Base-by-base conservation (phyloP, 768 basidiomycete genomes). In the Clitopilus passeckerianus region DNA sequence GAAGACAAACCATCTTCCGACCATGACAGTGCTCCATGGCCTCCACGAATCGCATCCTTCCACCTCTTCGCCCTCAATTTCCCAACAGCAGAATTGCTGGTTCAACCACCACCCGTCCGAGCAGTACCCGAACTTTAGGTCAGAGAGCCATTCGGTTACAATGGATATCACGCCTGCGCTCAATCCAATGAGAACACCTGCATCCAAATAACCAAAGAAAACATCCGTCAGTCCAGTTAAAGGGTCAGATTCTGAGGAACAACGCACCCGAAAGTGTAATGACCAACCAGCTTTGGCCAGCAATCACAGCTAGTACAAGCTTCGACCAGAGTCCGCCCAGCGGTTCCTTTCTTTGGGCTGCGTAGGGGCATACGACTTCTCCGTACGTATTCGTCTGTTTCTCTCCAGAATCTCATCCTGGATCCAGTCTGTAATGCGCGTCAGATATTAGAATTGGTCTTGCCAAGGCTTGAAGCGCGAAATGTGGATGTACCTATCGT, bases 41-140 rank as follows among this genome's bases (percentile, higher is more conserved):
- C 88, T 86, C 97, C 97, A 99, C 50, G 92, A 94, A 4, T 90
- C 82, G 71, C 97, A 99, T 14, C 83, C 87, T 57, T 86, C 89
- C 16, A 84, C 81, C 63, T 88, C 90, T 50, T 88, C 88, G 6
- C 78, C 81, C 62, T 94, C 93, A 57, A 98, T 87, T 69, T 98
- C 97, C 89, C 95, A 95, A 70, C 97, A 99, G 74, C 97, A 99
- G 71, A 98, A 98, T 68, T 97, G 92, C 66, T 94, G 88, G 72
- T 95, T 97, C 58, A 99, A 72, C 96, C 97, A 99, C 97, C 97
- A 99, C 0, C 93, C 95, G 64, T 95, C 93, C 3, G 85, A 80
- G 74, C 97, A 99, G 68, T 98, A 97, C 0, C 97, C 97, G 78
- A 95, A 90, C 76, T 98, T 98, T 63, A 98, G 86, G 72, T 98